Evolutionary conservation across 208 protist species (phyloP).

Genomic region (Leishmania amazonensis): DNA sequence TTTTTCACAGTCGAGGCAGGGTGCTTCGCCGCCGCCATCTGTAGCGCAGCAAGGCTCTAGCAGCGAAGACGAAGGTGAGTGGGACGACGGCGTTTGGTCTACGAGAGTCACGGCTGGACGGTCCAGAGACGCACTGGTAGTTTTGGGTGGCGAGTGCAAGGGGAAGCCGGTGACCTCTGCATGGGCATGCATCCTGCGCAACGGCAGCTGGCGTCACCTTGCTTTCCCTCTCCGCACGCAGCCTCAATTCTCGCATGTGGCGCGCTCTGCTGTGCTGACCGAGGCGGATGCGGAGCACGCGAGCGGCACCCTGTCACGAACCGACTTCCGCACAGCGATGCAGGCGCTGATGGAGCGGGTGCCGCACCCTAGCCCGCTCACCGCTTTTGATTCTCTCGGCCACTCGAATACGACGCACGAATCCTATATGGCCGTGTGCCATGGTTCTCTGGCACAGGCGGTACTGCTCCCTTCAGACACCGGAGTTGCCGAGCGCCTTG

Average conservation of each 20-base stretch:
- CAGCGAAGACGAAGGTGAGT: slow-evolving; percentile 6
- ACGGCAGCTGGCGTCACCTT: slow-evolving; percentile 42
- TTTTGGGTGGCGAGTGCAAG: slow-evolving; percentile 64
- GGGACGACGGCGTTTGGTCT: slow-evolving; percentile 15
- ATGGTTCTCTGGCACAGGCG: slow-evolving; percentile 59
- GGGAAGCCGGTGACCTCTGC: slow-evolving; percentile 47
- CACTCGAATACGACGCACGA: background rate
- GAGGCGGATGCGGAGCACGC: background rate
- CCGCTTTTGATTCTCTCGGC: background rate
- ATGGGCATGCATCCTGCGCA: slow-evolving; percentile 49
- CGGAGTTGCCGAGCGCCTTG: slow-evolving; percentile 9
- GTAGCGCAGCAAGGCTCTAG: background rate
- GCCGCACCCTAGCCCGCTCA: background rate
- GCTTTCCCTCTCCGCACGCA: slow-evolving; percentile 46
- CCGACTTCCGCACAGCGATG: slow-evolving; percentile 23
- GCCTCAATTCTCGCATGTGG: slow-evolving; percentile 22
- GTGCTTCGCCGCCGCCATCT: no score
- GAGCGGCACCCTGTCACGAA: slow-evolving; percentile 14
- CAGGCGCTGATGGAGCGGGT: slow-evolving; percentile 25
- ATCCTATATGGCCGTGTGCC: slow-evolving; percentile 49
- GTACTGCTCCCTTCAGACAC: slow-evolving; percentile 6
- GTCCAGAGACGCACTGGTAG: slow-evolving; percentile 34
- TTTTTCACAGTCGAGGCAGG: no score
- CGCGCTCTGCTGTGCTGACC: slow-evolving; percentile 3
- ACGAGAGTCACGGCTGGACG: slow-evolving; percentile 11